Conservation (phyloP, 176 grass and related monocot genomes). For the Paspalum notatum region DNA sequence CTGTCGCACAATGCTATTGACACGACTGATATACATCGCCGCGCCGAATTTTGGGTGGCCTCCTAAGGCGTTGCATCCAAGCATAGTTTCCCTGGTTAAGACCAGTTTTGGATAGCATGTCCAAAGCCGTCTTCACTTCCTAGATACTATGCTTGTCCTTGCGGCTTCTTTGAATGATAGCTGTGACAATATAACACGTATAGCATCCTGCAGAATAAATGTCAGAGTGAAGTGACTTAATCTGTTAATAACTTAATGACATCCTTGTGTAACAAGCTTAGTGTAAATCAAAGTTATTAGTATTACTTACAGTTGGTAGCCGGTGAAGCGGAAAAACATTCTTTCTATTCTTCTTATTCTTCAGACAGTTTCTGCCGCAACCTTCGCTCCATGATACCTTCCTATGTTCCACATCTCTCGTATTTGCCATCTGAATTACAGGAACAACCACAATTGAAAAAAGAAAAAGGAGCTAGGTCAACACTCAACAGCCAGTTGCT, state of each 20-base stretch:
- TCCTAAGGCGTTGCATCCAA: background rate
- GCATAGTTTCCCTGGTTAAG: background rate
- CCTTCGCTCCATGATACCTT: background rate
- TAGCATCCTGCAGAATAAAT: background rate
- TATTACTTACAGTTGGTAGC: background rate
- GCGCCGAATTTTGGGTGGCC: background rate
- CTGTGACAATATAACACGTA: background rate
- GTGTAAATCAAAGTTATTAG: background rate
- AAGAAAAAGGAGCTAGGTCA: too few species aligned
- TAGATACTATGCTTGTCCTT: background rate
- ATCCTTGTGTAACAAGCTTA: background rate
- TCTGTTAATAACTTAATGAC: background rate
- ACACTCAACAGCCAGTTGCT: too few species aligned
- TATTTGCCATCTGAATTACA: background rate
- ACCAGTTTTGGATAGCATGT: background rate
- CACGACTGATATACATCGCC: background rate
- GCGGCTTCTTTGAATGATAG: background rate
- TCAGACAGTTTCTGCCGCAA: background rate
- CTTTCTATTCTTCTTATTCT: background rate
- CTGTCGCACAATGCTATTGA: background rate
- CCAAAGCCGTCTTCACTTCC: background rate
- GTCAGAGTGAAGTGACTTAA: background rate
- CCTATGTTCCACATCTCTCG: too few species aligned
- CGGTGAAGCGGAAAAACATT: background rate
- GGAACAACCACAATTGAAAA: too few species aligned